Evolutionary conservation across 163 green algal genomes (phyloP).

Genomic region (Chloromonas sp.): DNA sequence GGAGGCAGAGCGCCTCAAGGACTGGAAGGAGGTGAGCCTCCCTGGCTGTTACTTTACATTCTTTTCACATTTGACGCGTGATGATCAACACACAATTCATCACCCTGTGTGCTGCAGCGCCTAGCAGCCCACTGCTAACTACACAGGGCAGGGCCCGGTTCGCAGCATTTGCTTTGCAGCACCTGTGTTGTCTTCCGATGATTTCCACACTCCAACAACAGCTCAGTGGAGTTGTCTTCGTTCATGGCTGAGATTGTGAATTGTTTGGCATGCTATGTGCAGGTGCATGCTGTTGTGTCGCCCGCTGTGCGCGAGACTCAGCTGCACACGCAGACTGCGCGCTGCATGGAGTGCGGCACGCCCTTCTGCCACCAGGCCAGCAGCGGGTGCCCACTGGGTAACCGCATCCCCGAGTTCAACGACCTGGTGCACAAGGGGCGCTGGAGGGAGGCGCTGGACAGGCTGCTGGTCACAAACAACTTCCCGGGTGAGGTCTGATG

Average conservation of each 20-base stretch:
- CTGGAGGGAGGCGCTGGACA: constrained; percentile 84
- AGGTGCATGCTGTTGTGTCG: constrained; percentile 42
- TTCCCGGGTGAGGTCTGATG: constrained; percentile 62
- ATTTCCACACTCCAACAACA: too few species aligned
- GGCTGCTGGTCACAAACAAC: constrained; percentile 95
- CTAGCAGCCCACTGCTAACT: too few species aligned
- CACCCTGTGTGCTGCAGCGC: too few species aligned
- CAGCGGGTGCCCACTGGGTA: constrained; percentile 54
- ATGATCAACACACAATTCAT: too few species aligned
- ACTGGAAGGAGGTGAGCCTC: constrained; percentile 71
- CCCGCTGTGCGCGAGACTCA: constrained; percentile 44
- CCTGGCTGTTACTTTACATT: too few species aligned
- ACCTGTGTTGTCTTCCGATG: too few species aligned
- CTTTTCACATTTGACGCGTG: too few species aligned
- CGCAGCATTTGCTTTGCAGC: too few species aligned
- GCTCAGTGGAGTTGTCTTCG: too few species aligned
- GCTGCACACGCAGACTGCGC: constrained; percentile 81
- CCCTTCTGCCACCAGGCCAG: constrained; percentile 86
- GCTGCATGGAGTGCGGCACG: constrained; percentile 95
- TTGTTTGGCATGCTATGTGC: too few species aligned
- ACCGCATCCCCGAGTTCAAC: constrained; percentile 90
- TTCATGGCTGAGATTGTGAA: too few species aligned
- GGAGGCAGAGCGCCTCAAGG: constrained; percentile 72
- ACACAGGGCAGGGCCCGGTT: too few species aligned
- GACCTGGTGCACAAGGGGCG: constrained; percentile 84